Percentiles rank a stretch among this genome's conserved stretches.
phyloP scores from a whole-genome alignment of 2,329 filamentous ascomycete genomes.

The Apiospora malaysiana region DNA sequence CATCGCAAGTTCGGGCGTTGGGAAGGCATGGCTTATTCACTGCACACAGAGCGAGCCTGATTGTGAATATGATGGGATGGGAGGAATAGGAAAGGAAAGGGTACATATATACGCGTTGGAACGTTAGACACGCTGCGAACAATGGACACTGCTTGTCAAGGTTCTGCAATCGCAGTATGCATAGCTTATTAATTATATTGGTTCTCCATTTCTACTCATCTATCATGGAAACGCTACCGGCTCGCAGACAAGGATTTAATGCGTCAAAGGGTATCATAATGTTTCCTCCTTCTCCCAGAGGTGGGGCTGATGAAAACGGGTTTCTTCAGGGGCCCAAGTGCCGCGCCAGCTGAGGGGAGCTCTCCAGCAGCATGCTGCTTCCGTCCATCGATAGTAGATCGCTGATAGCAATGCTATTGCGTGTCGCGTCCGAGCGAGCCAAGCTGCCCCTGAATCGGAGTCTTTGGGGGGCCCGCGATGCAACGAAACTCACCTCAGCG shows the following conservation, averaged over 20 bases:
- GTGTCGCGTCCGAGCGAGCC: constrained; percentile 47
- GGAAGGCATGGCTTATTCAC: constrained; percentile 21
- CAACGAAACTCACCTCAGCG: constrained; percentile 46
- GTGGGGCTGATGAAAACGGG: neutral
- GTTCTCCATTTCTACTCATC: constrained; percentile 33
- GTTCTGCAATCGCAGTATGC: constrained; percentile 38
- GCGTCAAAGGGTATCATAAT: constrained; percentile 13
- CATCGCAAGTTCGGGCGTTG: constrained; percentile 1
- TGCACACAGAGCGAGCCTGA: constrained; percentile 22
- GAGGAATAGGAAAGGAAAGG: neutral
- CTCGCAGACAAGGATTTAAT: neutral
- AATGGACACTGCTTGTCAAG: constrained; percentile 9
- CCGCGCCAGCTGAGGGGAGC: constrained; percentile 57
- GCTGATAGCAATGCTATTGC: constrained; percentile 63
- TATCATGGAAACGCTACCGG: constrained; percentile 20
- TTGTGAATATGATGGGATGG: constrained; percentile 6
- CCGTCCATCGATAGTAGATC: constrained; percentile 62
- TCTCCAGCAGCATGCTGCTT: constrained; percentile 58
- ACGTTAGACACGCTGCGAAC: constrained; percentile 9
- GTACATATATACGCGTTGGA: constrained; percentile 20
- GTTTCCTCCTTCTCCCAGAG: neutral
- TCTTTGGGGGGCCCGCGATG: constrained; percentile 37
- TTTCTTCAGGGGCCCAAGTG: constrained; percentile 25
- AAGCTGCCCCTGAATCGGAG: constrained; percentile 44
- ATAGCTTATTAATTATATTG: constrained; percentile 33